A percentile compares a stretch with the other conserved stretches of the same genome.
Conservation (phyloP, 2,329 filamentous ascomycete species). For the Alternaria viburni region DNA sequence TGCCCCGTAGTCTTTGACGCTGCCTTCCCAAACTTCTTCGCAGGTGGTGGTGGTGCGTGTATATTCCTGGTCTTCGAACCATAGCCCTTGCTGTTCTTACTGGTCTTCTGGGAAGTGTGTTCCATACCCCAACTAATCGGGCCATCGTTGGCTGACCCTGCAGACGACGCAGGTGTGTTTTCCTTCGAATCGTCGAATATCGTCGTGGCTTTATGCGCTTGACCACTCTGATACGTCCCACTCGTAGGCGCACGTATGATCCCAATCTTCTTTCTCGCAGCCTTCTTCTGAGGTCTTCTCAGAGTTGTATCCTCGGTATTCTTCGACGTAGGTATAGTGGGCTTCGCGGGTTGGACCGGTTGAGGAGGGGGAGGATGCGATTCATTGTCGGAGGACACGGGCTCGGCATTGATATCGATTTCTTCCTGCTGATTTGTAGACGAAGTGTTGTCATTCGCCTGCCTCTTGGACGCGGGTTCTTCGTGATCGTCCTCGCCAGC, state of each 20-base stretch:
- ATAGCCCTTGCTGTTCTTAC: slow-evolving; percentile 1
- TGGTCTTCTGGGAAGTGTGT: slow-evolving; percentile 15
- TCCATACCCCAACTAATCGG: slow-evolving; percentile 15
- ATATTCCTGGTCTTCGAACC: slow-evolving; percentile 15
- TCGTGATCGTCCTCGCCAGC: slow-evolving; percentile 48
- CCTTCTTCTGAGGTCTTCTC: slow-evolving; percentile 7
- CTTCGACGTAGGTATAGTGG: background rate
- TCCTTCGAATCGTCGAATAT: slow-evolving; percentile 23
- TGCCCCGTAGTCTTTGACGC: background rate
- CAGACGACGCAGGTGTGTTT: slow-evolving; percentile 16
- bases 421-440: slow-evolving; percentile 1
- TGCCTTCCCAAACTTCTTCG: slow-evolving; percentile 10
- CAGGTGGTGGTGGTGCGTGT: slow-evolving; percentile 8
- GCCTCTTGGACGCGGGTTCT: slow-evolving; percentile 21
- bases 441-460: background rate
- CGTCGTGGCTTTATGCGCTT: slow-evolving; percentile 12
- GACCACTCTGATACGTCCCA: slow-evolving; percentile 14
- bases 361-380: slow-evolving; percentile 2
- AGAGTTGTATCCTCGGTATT: slow-evolving; percentile 3
- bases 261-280: background rate
- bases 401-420: slow-evolving; percentile 25
- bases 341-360: slow-evolving; percentile 5
- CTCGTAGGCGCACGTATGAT: slow-evolving; percentile 10
- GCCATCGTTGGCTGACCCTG: background rate
- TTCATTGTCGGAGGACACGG: slow-evolving; percentile 33